Evolutionary conservation across 108 stramenopile species (phyloP).

Genomic region (Pseudonitzschia multistriata): DNA sequence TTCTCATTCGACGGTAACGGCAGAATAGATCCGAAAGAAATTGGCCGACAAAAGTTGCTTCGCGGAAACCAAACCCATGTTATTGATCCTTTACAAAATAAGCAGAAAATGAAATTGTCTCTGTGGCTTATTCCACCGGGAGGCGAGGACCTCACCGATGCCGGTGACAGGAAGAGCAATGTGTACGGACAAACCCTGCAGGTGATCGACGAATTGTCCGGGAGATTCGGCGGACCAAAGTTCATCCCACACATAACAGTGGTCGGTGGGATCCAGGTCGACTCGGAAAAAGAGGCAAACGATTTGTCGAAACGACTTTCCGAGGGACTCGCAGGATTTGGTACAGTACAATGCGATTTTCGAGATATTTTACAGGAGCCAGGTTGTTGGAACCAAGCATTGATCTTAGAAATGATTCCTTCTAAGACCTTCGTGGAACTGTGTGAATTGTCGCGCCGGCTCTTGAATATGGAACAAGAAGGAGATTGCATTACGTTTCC

Average conservation of each 20-base stretch:
- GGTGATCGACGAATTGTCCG: conserved; percentile 4
- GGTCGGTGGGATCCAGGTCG: not conserved
- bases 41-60: not conserved
- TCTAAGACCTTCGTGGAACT: not conserved
- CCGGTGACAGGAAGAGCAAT: not conserved
- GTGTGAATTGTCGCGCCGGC: not conserved
- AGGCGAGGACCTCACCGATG: not conserved
- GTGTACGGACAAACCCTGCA: not conserved
- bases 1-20: not conserved
- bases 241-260: not conserved
- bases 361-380: not conserved
- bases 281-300: not conserved
- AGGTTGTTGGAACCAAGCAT: not conserved
- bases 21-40: not conserved
- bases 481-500: not conserved
- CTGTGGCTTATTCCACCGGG: conserved; percentile 9
- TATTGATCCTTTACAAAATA: not conserved
- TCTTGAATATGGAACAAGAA: not conserved
- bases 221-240: not conserved
- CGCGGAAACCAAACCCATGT: not conserved
- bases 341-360: not conserved
- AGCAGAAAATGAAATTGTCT: conserved; percentile 4
- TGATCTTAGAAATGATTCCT: conserved; percentile 1
- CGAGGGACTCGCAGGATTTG: not conserved
- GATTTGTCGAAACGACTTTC: not conserved